Evolutionary conservation across 2,329 filamentous ascomycete genomes (phyloP).

Genomic region (Scytalidium lignicola): DNA sequence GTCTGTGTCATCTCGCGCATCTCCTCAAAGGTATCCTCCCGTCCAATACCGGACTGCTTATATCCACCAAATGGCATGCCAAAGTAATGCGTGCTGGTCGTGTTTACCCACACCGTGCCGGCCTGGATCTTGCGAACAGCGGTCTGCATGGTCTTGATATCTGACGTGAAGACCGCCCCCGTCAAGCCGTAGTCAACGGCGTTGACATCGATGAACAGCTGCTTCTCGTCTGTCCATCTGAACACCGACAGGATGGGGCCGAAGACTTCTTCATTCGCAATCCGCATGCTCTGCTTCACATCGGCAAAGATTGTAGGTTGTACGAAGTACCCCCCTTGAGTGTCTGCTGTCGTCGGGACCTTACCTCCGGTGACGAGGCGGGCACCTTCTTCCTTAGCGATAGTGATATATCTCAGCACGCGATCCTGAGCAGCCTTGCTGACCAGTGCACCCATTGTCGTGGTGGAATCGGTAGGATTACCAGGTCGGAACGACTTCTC

Average conservation of each 20-base stretch:
- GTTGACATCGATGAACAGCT: slow-evolving; percentile 46
- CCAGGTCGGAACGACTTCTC: slow-evolving; percentile 55
- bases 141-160: slow-evolving; percentile 29
- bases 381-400: slow-evolving; percentile 61
- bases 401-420: slow-evolving; percentile 62
- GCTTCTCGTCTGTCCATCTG: slow-evolving; percentile 49
- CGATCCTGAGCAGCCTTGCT: slow-evolving; percentile 63
- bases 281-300: slow-evolving; percentile 40
- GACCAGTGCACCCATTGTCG: slow-evolving; percentile 67
- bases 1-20: slow-evolving; percentile 31
- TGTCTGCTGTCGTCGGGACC: slow-evolving; percentile 38
- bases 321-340: slow-evolving; percentile 58
- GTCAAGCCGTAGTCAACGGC: slow-evolving; percentile 46
- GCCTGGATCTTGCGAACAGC: neutral
- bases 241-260: slow-evolving; percentile 45
- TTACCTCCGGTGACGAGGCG: slow-evolving; percentile 57
- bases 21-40: slow-evolving; percentile 36
- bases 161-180: slow-evolving; percentile 46
- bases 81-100: slow-evolving; percentile 22
- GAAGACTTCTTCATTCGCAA: slow-evolving; percentile 45
- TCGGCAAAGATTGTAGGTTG: slow-evolving; percentile 44
- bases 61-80: slow-evolving; percentile 48
- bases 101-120: slow-evolving; percentile 16
- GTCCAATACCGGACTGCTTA: slow-evolving; percentile 50
- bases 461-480: slow-evolving; percentile 60